Conservation (phyloP, 75 land plant species). For the Picea glauca region DNA sequence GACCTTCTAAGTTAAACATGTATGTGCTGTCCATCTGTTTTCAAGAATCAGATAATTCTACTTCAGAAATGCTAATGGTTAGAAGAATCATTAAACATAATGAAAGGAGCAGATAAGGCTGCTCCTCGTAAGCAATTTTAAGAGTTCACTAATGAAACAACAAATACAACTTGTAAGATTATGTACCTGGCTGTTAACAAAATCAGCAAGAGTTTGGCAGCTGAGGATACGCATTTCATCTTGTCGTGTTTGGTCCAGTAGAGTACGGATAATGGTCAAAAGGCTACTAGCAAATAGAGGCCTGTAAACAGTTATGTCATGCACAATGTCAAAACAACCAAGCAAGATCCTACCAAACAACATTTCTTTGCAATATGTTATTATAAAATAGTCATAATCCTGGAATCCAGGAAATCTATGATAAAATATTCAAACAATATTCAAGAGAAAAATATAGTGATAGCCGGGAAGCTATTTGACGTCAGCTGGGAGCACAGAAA, state of each 20-base stretch:
- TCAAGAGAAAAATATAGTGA: too few species aligned
- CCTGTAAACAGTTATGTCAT: constrained; percentile 35
- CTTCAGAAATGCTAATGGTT: constrained; percentile 3
- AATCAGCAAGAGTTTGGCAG: constrained; percentile 75
- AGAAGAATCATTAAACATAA: not conserved
- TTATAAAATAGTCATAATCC: too few species aligned
- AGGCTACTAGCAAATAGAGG: constrained; percentile 85
- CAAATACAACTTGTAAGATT: not conserved
- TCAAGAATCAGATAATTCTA: not conserved
- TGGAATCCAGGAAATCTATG: too few species aligned
- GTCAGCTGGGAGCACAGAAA: too few species aligned
- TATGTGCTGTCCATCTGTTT: constrained; percentile 84
- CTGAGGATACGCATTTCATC: constrained; percentile 81
- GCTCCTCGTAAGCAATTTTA: not conserved
- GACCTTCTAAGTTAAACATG: constrained; percentile 79
- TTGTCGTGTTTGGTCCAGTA: constrained; percentile 78
- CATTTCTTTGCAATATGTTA: not conserved
- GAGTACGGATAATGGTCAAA: constrained; percentile 62
- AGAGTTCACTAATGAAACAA: not conserved
- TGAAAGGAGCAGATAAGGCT: not conserved
- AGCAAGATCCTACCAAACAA: not conserved
- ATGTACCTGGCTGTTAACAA: constrained; percentile 75
- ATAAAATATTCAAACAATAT: too few species aligned
- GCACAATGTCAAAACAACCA: not conserved
- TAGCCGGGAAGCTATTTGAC: too few species aligned